Evolutionary conservation across 768 basidiomycete genomes (phyloP).

Genomic region (Cyclocybe cylindracea): DNA sequence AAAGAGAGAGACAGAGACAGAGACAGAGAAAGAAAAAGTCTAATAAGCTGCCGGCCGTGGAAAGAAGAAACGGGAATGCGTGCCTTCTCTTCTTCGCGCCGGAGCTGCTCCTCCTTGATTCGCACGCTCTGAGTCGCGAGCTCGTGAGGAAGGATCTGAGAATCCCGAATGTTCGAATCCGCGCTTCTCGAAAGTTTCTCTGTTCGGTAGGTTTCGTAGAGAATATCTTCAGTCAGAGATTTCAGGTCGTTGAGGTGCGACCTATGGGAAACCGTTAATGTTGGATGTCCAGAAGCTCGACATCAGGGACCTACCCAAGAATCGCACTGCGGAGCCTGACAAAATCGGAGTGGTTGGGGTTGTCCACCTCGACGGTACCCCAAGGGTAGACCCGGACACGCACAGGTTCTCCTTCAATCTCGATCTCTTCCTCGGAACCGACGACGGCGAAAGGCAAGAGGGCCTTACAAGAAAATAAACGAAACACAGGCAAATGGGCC

Average conservation of each 20-base stretch:
- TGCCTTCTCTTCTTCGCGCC: conserved; percentile 84
- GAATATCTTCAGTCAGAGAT: conserved; percentile 76
- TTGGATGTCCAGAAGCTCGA: not conserved
- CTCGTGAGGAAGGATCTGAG: conserved; percentile 82
- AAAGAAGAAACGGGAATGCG: conserved; percentile 1
- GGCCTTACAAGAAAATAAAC: conserved; percentile 29
- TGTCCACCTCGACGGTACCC: conserved; percentile 91
- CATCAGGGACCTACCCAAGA: conserved; percentile 42
- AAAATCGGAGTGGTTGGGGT: conserved; percentile 90
- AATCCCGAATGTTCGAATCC: conserved; percentile 61
- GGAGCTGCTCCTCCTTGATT: conserved; percentile 89
- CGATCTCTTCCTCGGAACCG: conserved; percentile 85
- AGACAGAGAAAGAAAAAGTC: not conserved
- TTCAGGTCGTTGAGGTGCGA: conserved; percentile 87
- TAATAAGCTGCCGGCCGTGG: not conserved
- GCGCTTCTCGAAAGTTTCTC: conserved; percentile 82
- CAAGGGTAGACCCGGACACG: conserved; percentile 88
- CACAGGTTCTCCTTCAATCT: conserved; percentile 75
- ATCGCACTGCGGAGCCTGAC: conserved; percentile 76
- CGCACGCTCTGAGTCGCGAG: conserved; percentile 83
- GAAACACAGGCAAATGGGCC: not conserved
- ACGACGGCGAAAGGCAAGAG: conserved; percentile 87
- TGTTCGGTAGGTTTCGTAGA: conserved; percentile 88
- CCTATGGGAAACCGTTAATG: conserved; percentile 30
- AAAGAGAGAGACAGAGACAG: not conserved